These are phyloP conservation scores for Heliamphora ciliata DNA, from an alignment of 179 eudicot genomes.

Conservation along the genomic window DNA sequence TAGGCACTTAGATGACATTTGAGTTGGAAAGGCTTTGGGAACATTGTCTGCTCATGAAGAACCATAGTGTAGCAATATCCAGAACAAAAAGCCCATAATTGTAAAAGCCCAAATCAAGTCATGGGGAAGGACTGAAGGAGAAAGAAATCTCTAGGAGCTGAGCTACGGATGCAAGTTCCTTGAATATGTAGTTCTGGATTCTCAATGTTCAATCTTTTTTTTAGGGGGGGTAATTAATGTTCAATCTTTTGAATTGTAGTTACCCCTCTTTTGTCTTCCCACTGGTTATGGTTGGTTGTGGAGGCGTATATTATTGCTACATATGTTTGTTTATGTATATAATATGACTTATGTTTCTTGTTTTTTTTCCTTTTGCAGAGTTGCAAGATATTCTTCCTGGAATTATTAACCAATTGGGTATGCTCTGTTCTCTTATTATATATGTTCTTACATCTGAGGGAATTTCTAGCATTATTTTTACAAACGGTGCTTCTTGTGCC, in stretches of 20 bases:
- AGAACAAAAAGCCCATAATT: background rate
- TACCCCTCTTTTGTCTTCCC: background rate
- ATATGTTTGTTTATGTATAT: background rate
- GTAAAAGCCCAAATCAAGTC: background rate
- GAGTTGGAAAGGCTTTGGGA: background rate
- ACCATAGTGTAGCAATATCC: background rate
- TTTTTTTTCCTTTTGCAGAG: slow-evolving; percentile 39
- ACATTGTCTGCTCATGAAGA: background rate
- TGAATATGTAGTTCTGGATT: background rate
- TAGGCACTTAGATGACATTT: background rate
- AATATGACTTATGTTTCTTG: too few species aligned
- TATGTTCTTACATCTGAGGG: background rate
- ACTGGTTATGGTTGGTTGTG: background rate
- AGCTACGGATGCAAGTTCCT: background rate
- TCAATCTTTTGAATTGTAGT: too few species aligned
- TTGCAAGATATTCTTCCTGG: slow-evolving; percentile 91
- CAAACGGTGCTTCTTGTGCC: background rate
- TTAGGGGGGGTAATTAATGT: too few species aligned
- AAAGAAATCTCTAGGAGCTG: background rate
- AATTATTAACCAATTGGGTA: slow-evolving; percentile 86
- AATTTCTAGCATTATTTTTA: background rate
- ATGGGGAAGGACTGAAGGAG: background rate
- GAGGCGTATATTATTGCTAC: background rate
- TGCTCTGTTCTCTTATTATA: slow-evolving; percentile 6
- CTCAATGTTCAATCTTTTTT: too few species aligned